Evolutionary conservation across 2,329 filamentous ascomycete species (phyloP).

Genomic region (Purpureocillium lavendulum): DNA sequence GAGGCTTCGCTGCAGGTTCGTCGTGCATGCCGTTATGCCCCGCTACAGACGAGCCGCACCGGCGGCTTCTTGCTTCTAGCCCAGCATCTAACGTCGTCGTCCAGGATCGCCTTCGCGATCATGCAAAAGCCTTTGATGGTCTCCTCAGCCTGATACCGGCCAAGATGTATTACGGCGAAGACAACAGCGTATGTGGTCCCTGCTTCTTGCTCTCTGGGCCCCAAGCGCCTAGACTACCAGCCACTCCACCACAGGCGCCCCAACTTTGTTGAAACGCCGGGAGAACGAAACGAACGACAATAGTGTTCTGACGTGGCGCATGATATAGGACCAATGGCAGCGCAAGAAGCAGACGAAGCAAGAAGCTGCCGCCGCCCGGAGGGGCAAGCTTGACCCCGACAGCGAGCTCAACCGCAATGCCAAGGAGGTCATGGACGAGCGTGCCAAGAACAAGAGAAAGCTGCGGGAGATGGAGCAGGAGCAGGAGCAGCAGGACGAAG

Average conservation of each 20-base stretch:
- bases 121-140: slow-evolving; percentile 74
- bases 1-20: slow-evolving; percentile 39
- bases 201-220: slow-evolving; percentile 4
- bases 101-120: slow-evolving; percentile 48
- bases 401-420: slow-evolving; percentile 72
- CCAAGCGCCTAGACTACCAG: too few species aligned
- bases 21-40: slow-evolving; percentile 19
- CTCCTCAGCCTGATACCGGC: slow-evolving; percentile 82
- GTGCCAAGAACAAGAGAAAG: slow-evolving; percentile 71
- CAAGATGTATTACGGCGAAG: slow-evolving; percentile 83
- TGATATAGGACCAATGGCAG: slow-evolving; percentile 73
- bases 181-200: slow-evolving; percentile 61
- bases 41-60: slow-evolving; percentile 10
- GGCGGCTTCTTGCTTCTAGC: background rate
- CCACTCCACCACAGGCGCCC: too few species aligned
- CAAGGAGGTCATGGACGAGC: slow-evolving; percentile 86
- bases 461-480: slow-evolving; percentile 53
- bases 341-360: slow-evolving; percentile 94
- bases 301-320: too few species aligned
- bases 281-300: background rate
- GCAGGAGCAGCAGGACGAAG: slow-evolving; percentile 33
- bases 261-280: background rate
- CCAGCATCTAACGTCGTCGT: slow-evolving; percentile 6
- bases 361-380: slow-evolving; percentile 72
- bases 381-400: slow-evolving; percentile 85